Evolutionary conservation across 1,139 yeast species (phyloP).

Genomic region (Saccharomycopsis crataegensis): DNA sequence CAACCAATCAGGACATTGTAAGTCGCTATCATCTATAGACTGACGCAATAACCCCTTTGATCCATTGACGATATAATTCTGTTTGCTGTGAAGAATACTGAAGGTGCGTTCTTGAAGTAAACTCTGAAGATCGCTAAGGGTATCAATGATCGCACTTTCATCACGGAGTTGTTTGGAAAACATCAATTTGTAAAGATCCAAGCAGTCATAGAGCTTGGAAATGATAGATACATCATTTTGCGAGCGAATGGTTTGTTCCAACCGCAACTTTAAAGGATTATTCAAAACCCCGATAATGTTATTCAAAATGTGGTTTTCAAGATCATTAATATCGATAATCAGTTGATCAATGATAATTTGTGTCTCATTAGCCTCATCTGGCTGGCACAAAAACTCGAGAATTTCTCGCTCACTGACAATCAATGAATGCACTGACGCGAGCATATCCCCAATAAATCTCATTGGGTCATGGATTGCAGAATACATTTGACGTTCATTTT

Average conservation of each 20-base stretch:
- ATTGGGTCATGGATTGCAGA: conserved; percentile 74
- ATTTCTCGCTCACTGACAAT: conserved; percentile 84
- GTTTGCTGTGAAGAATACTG: conserved; percentile 34
- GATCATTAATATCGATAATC: conserved; percentile 17
- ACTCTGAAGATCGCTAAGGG: conserved; percentile 21
- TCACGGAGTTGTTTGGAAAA: conserved; percentile 37
- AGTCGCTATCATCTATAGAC: conserved; percentile 33
- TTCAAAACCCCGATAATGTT: conserved; percentile 43
- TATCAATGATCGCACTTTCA: conserved; percentile 21
- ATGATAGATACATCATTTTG: conserved; percentile 53
- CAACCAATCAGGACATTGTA: conserved; percentile 72
- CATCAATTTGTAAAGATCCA: conserved; percentile 66
- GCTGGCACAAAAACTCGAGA: conserved; percentile 47
- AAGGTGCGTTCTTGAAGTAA: conserved; percentile 37
- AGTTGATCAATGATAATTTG: not conserved
- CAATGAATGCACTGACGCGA: conserved; percentile 86
- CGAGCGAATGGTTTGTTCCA: conserved; percentile 62
- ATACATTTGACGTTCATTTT: conserved; percentile 43
- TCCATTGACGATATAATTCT: conserved; percentile 36
- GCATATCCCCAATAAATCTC: conserved; percentile 76
- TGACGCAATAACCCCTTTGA: conserved; percentile 22
- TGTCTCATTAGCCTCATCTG: conserved; percentile 30
- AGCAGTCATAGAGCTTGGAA: conserved; percentile 52
- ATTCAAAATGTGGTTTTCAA: conserved; percentile 30
- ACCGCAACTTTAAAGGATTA: conserved; percentile 43